A percentile compares a stretch with the other conserved stretches of the same genome.
phyloP scores from a whole-genome alignment of 768 basidiomycete genomes.

The Psilocybe subaeruginosa region DNA sequence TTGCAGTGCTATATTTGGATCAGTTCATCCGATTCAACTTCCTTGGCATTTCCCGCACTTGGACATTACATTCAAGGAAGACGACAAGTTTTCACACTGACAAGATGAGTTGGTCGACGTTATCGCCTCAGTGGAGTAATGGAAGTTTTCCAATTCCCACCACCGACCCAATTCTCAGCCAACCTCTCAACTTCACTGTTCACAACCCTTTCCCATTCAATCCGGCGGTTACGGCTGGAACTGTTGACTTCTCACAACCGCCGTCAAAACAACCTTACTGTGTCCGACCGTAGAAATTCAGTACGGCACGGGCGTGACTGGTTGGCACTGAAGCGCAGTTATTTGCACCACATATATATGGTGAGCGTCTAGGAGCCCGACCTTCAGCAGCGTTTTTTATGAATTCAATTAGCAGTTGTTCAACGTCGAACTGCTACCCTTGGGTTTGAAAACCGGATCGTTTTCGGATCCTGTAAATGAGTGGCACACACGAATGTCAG shows the following conservation, averaged over 20 bases:
- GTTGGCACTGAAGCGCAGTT: background rate
- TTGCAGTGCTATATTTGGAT: background rate
- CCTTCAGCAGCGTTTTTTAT: too few species aligned
- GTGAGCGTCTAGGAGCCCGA: too few species aligned
- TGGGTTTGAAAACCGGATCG: background rate
- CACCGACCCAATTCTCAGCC: background rate
- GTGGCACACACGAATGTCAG: background rate
- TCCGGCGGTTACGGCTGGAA: background rate
- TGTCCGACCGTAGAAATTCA: background rate
- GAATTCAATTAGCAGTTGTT: too few species aligned
- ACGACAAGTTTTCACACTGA: background rate
- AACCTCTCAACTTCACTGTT: background rate
- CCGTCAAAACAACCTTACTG: conserved; percentile 8
- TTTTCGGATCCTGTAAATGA: background rate
- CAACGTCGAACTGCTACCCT: too few species aligned
- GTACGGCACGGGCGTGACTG: background rate
- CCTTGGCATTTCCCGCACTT: background rate
- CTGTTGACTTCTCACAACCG: conserved; percentile 11
- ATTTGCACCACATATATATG: too few species aligned
- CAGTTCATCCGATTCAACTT: background rate
- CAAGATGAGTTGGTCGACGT: background rate
- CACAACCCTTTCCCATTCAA: background rate
- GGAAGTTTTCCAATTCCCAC: background rate
- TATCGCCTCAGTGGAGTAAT: conserved; percentile 1
- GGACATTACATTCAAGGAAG: background rate